A percentile compares a stretch with the other conserved stretches of the same genome.
Conservation (phyloP, 139 green algal genomes). For the Tetradesmus lagerheimii region DNA sequence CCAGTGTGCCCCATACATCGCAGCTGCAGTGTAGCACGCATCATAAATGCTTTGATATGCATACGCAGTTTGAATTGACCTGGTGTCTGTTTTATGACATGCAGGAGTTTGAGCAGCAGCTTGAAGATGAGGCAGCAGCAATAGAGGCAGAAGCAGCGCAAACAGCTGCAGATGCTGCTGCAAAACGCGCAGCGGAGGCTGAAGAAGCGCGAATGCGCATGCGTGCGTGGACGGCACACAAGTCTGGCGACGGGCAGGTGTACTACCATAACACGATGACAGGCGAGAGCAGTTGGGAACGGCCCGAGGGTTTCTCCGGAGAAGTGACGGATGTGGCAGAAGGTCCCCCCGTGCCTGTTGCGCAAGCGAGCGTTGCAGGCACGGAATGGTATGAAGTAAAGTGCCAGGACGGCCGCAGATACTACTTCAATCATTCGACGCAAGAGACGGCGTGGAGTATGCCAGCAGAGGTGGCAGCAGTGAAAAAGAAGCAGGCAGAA, state of each 20-base stretch:
- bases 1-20: no score
- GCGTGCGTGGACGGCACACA: conserved; percentile 27
- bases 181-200: neutral
- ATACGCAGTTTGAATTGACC: no score
- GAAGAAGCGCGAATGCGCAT: neutral
- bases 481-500: conserved; percentile 22
- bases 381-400: conserved; percentile 88
- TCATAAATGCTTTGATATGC: no score
- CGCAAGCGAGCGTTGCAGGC: conserved; percentile 57
- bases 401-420: conserved; percentile 80
- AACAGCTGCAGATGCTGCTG: neutral
- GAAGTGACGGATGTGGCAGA: neutral
- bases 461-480: neutral
- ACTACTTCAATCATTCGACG: conserved; percentile 78
- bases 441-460: conserved; percentile 11
- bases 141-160: conserved; percentile 39
- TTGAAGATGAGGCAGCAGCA: conserved; percentile 32
- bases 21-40: no score
- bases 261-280: conserved; percentile 87
- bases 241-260: conserved; percentile 18
- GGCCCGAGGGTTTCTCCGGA: conserved; percentile 65
- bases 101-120: neutral
- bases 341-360: conserved; percentile 35
- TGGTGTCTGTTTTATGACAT: no score
- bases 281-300: conserved; percentile 70